Percentiles rank a stretch among this genome's conserved stretches.
phyloP scores from a whole-genome alignment of 192 early-diverging fungal genomes.

The Blastocladiella britannica region DNA sequence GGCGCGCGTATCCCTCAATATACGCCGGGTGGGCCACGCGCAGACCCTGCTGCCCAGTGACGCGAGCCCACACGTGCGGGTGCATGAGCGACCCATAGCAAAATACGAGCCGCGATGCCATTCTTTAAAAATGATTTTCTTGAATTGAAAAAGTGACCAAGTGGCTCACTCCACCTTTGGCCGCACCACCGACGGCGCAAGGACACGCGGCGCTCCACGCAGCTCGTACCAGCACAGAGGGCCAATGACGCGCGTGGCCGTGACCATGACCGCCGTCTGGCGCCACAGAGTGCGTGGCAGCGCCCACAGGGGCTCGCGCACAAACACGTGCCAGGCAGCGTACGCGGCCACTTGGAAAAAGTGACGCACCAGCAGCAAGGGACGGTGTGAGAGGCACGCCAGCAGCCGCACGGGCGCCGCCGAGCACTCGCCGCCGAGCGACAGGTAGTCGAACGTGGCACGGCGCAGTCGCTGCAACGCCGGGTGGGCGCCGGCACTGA shows the following conservation, averaged over 20 bases:
- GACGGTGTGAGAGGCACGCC: constrained; percentile 56
- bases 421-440: constrained; percentile 57
- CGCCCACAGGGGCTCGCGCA: not conserved
- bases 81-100: no score
- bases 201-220: not conserved
- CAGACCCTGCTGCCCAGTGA: no score
- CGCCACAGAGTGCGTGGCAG: not conserved
- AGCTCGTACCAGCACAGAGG: not conserved
- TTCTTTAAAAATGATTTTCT: no score
- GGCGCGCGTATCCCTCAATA: no score
- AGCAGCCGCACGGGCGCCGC: constrained; percentile 65
- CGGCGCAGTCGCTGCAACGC: constrained; percentile 52
- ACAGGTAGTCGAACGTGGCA: constrained; percentile 74
- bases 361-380: constrained; percentile 58
- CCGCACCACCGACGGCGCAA: no score
- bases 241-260: not conserved
- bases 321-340: not conserved
- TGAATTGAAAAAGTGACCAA: no score
- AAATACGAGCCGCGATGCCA: no score
- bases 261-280: not conserved
- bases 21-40: no score
- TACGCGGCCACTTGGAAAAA: constrained; percentile 74
- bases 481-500: constrained; percentile 59
- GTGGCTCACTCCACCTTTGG: no score
- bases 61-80: no score